Evolutionary conservation across 2,329 filamentous ascomycete species (phyloP), one percentile per base, ranked within the genome.

Genomic region (Epichloe scottii): DNA sequence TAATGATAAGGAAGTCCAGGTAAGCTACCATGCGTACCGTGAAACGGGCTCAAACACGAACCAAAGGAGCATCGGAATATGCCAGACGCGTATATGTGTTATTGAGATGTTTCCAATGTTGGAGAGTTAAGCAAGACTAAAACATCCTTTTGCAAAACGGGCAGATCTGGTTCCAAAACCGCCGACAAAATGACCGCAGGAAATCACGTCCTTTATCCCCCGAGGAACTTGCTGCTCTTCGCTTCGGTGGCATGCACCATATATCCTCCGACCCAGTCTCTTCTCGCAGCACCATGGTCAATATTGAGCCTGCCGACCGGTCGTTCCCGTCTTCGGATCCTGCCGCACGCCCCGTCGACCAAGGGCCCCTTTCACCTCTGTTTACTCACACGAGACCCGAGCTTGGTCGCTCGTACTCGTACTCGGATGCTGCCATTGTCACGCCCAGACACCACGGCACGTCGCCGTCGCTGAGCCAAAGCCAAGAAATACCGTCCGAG

Each of bases 91-190:
- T 42, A 35, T 12, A 17, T 41, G n/a, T 21, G 26, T 14, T 23
- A 14, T 41, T 6, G 15, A 26, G 23, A 19, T 21, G 37, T 19
- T 19, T 7, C n/a, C 17, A 19, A 21, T 14, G 7, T 41, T 23
- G 11, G 4, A 15, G 17, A 41, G 15, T 21, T 8, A 21, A 17
- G 17, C 39, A 30, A 15, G 33, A 23, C 48, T 44, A 37, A 49
- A 8, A 38, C 40, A 34, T 15, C 39, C 26, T 41, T 10, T 33
- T 33, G 39, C 12, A 14, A 15, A n/a, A 33, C 30, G 17, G 44
- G n/a, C 53, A 96, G 91, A 95, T 96, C 60, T 97, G 91, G 91
- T 96, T 96, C 70, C 91, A 96, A 63, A 96, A 96, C 63, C 82
- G 89, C 62, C 80, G 91, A 57, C 91, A 97, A 67, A 95, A 94